Percentiles rank a stretch among this genome's conserved stretches.
Evolutionary conservation across 768 basidiomycete species (phyloP).

Genomic region (Lentinula lateritia): DNA sequence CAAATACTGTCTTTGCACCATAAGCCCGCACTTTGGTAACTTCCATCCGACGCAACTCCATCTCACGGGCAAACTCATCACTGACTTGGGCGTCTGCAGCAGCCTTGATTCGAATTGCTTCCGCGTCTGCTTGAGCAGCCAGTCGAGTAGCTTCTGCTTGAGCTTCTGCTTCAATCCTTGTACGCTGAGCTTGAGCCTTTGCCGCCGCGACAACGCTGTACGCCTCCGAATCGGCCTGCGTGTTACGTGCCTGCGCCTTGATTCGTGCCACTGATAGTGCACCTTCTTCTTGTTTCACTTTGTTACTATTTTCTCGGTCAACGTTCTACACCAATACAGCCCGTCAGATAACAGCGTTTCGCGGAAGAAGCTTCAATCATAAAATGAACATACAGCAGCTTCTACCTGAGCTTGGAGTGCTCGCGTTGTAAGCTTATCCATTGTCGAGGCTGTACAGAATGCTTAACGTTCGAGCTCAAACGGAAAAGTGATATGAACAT

Average conservation of each 20-base stretch:
- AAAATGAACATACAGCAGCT: slow-evolving; percentile 52
- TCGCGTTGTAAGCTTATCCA: slow-evolving; percentile 82
- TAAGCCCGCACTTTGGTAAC: slow-evolving; percentile 58
- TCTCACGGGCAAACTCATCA: slow-evolving; percentile 70
- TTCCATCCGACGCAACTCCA: slow-evolving; percentile 66
- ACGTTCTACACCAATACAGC: slow-evolving; percentile 52
- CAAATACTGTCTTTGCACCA: slow-evolving; percentile 66
- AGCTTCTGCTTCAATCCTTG: slow-evolving; percentile 68
- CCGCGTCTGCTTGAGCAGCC: slow-evolving; percentile 32
- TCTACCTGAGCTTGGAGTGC: slow-evolving; percentile 86
- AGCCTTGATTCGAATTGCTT: slow-evolving; percentile 60
- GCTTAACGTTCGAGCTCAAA: neutral
- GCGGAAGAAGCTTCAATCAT: neutral
- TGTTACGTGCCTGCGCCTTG: slow-evolving; percentile 62
- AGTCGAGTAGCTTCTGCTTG: slow-evolving; percentile 53
- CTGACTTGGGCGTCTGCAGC: slow-evolving; percentile 54
- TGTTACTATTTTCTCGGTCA: slow-evolving; percentile 83
- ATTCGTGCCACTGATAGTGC: slow-evolving; percentile 71
- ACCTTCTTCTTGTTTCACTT: slow-evolving; percentile 82
- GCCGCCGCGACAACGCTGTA: slow-evolving; percentile 71
- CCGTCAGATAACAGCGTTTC: neutral
- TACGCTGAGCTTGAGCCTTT: slow-evolving; percentile 55
- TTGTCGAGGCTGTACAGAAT: slow-evolving; percentile 49
- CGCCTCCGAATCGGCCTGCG: slow-evolving; percentile 71
- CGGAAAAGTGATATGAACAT: neutral